Evolutionary conservation across 2,329 filamentous ascomycete species (phyloP).

Genomic region (Fusarium sp.): DNA sequence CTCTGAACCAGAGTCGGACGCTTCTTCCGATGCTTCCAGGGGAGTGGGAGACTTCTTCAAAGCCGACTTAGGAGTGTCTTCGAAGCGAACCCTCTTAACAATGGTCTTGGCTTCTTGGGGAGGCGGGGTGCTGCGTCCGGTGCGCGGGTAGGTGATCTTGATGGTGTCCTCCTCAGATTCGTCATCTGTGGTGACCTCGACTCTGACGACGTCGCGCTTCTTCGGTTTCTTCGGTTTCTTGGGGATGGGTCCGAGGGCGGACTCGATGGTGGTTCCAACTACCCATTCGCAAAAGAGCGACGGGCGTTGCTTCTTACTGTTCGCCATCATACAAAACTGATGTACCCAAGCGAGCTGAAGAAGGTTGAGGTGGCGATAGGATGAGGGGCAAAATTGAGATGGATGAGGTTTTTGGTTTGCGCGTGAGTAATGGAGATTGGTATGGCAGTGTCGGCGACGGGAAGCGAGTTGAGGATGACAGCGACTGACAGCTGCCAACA

Average conservation of each 20-base stretch:
- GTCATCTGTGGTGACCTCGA: conserved; percentile 64
- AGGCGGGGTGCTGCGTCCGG: conserved; percentile 28
- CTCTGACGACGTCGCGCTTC: conserved; percentile 50
- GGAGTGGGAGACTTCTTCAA: conserved; percentile 36
- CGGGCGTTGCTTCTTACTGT: conserved; percentile 33
- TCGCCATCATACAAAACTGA: conserved; percentile 21
- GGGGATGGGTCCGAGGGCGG: conserved; percentile 44
- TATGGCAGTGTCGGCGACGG: neutral
- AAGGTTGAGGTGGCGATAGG: neutral
- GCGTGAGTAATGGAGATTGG: neutral
- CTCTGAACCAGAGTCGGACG: conserved; percentile 36
- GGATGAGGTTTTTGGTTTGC: neutral
- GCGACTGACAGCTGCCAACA: conserved; percentile 21
- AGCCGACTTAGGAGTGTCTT: conserved; percentile 44
- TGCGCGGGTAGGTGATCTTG: conserved; percentile 61
- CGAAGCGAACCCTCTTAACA: conserved; percentile 60
- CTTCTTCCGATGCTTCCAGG: conserved; percentile 37
- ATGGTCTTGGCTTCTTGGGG: conserved; percentile 19
- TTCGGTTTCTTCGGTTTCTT: conserved; percentile 41
- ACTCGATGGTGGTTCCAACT: conserved; percentile 52
- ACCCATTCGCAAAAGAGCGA: conserved; percentile 56
- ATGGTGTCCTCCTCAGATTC: conserved; percentile 63
- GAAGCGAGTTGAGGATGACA: neutral
- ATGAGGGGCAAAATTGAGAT: conserved; percentile 8
- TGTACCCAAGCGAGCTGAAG: conserved; percentile 9